Conservation (phyloP, 169 alveolate genomes). For the Besnoitia besnoiti region DNA sequence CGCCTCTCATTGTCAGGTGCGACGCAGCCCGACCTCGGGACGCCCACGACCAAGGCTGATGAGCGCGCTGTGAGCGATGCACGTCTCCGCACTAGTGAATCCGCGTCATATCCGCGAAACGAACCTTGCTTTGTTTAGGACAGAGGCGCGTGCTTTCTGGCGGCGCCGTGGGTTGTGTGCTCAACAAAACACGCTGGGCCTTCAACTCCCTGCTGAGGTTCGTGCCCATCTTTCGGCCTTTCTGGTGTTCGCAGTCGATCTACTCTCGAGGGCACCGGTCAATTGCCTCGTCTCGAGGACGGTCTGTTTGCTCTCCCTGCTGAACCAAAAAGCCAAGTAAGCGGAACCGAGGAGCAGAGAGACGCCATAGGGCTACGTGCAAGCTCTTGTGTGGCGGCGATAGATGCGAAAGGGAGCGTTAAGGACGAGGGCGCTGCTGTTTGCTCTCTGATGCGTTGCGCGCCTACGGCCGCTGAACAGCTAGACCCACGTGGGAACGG, state of each 20-base stretch:
- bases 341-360: not conserved
- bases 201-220: not conserved
- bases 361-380: not conserved
- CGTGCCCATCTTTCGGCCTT: not conserved
- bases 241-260: conserved; percentile 9
- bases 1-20: conserved; percentile 30
- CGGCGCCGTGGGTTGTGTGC: too few species aligned
- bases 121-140: too few species aligned
- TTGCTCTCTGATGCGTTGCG: not conserved
- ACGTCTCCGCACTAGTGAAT: too few species aligned
- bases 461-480: too few species aligned
- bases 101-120: too few species aligned
- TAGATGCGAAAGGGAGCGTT: not conserved
- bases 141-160: too few species aligned
- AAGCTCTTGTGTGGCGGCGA: not conserved
- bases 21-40: not conserved
- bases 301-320: conserved; percentile 16
- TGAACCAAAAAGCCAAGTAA: not conserved
- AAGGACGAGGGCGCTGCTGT: not conserved
- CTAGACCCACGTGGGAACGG: too few species aligned
- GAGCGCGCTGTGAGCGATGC: too few species aligned
- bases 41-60: too few species aligned
- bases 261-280: conserved; percentile 48
- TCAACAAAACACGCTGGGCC: too few species aligned
- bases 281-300: conserved; percentile 46